Base-by-base conservation (phyloP, 805 yeast species). In the Cyberlindnera subsufficiens region DNA sequence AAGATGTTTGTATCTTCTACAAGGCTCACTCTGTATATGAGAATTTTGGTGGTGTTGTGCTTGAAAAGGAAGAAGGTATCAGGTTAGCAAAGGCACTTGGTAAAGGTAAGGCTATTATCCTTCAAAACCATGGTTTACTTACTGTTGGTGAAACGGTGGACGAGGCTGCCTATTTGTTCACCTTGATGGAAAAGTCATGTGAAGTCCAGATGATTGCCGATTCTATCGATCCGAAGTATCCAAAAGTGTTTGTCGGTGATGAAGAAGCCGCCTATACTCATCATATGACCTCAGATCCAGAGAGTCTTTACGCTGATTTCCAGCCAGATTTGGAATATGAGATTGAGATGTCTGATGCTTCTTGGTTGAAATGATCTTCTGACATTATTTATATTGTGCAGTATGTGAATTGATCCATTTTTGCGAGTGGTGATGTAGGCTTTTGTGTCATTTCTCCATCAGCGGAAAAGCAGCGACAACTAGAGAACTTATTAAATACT, bases 11-110 rank as follows among this genome's bases (percentile, higher is more conserved):
- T 59, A 65, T 70, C 10, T 77, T 86, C 52, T 80, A 81, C 68
- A 75, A 80, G 30, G 65, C 67, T 38, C 93, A 84, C 48, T 62
- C 80, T 1, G 89, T 86, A 4, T 83, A 82, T 61, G 45, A 55
- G 16, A 75, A 77, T 56, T 85, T 84, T 60, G 93, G 93, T 27
- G 95, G 95, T 32, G 86, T 86, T 43, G 95, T 88, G 0, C 52
- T 83, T 22, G 85, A 80, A 51, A 68, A 64, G 18, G 76, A 72
- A 39, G 90, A 83, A 59, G 89, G 89, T 25, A 54, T 60, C 36
- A 72, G 69, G 36, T 72, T 83, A 42, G 88, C 89, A 6, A 60
- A 63, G 29, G 80, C 86, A 1, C 61, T 80, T 27, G 87, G 86
- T 7, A 52, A 64, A 30, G 65, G 72, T 43, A 73, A 74, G 49